phyloP scores from a whole-genome alignment of 768 basidiomycete species.

The Leccinum boreale region DNA sequence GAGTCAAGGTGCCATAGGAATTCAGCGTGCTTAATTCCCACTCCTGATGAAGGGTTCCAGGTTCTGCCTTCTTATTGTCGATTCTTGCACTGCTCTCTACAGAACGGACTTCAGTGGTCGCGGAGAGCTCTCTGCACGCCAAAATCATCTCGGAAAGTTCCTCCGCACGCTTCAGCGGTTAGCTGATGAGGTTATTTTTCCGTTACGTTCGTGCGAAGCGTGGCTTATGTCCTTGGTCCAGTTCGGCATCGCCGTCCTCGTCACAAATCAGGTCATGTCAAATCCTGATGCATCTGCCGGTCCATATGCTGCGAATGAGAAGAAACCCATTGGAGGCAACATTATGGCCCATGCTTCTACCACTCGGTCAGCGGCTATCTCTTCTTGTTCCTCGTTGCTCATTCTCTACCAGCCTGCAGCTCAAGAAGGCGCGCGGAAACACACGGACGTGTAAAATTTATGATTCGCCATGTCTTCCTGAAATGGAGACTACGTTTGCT shows the following conservation, averaged over 20 bases:
- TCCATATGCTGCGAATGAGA: constrained; percentile 85
- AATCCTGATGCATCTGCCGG: constrained; percentile 92
- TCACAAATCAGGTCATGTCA: constrained; percentile 99
- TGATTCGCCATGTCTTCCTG: constrained; percentile 96
- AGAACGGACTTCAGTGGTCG: constrained; percentile 94
- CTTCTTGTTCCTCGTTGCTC: constrained; percentile 2
- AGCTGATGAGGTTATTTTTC: constrained; percentile 82
- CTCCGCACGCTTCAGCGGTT: constrained; percentile 87
- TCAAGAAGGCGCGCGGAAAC: constrained; percentile 89
- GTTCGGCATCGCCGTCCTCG: constrained; percentile 97
- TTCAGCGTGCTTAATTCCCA: constrained; percentile 12
- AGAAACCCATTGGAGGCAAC: constrained; percentile 99
- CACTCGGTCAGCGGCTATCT: constrained; percentile 60
- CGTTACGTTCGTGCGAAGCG: constrained; percentile 1
- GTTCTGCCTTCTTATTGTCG: constrained; percentile 94
- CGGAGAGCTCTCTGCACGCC: constrained; percentile 91
- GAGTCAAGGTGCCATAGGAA: constrained; percentile 75
- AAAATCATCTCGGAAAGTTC: constrained; percentile 95
- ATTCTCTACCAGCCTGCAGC: constrained; percentile 58
- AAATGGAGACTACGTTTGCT: constrained; percentile 93
- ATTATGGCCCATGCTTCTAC: constrained; percentile 99
- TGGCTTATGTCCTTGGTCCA: constrained; percentile 31
- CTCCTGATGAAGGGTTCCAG: constrained; percentile 39
- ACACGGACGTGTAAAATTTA: constrained; percentile 96
- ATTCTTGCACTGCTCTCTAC: constrained; percentile 94